A percentile compares a stretch with the other conserved stretches of the same genome.
Evolutionary conservation across 768 basidiomycete species (phyloP).

Genomic region (Gyrodon lividus): DNA sequence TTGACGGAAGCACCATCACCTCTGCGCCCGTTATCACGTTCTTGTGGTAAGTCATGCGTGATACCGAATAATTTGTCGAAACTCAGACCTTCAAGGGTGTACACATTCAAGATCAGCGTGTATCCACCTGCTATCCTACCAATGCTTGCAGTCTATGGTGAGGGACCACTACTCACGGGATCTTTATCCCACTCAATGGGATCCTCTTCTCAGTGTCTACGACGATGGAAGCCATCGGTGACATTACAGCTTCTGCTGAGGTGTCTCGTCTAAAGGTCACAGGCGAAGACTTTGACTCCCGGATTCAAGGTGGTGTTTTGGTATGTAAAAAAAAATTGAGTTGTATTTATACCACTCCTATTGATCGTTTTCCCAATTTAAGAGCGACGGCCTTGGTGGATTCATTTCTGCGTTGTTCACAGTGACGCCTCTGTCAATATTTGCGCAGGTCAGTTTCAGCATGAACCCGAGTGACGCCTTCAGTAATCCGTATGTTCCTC

Average conservation of each 20-base stretch:
- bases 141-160: slow-evolving; percentile 60
- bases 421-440: slow-evolving; percentile 75
- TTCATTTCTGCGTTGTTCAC: slow-evolving; percentile 80
- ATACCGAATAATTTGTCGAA: background rate
- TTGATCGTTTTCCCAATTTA: background rate
- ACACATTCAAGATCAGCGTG: slow-evolving; percentile 72
- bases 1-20: slow-evolving; percentile 62
- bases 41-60: slow-evolving; percentile 49
- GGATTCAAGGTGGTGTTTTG: slow-evolving; percentile 81
- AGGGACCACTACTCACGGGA: slow-evolving; percentile 27
- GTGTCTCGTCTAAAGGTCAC: slow-evolving; percentile 73
- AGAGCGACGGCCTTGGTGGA: slow-evolving; percentile 80
- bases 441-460: slow-evolving; percentile 51
- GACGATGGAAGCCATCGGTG: slow-evolving; percentile 84
- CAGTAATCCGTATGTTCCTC: background rate
- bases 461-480: background rate
- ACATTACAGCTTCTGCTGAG: slow-evolving; percentile 80
- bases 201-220: slow-evolving; percentile 49
- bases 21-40: slow-evolving; percentile 79
- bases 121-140: slow-evolving; percentile 70
- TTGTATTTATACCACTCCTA: background rate
- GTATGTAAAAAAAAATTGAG: slow-evolving; percentile 30
- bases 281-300: slow-evolving; percentile 74
- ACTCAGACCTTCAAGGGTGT: slow-evolving; percentile 45
- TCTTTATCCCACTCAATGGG: slow-evolving; percentile 30